Evolutionary conservation across 306 rosid species (phyloP), one percentile per base, ranked within the genome.

Genomic region (Glycine tomentella): DNA sequence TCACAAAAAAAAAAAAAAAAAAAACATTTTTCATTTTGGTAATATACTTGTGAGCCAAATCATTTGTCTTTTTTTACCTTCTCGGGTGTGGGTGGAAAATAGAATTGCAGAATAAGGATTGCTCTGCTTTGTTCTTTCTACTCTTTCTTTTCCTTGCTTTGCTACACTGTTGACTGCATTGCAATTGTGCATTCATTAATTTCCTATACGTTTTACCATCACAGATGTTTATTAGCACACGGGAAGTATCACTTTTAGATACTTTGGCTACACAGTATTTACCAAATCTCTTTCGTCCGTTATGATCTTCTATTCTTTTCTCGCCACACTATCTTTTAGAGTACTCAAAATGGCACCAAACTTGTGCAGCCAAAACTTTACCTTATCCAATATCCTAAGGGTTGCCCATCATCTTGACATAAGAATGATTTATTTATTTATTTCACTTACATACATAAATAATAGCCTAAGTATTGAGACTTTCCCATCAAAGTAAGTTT

Each of bases 41-140:
- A 11, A 62, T 34, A 33, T 34, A 33, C 74, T 83, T 81, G 80
- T 83, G 62, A 80, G 70, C 69, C 84, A 79, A 85, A 75, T 68
- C 69, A 78, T 84, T 84, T 86, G 61, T 79, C 69, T 38, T 78
- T 38, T 78, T 57, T 20, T 33, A 56, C 73, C 56, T 71, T 70
- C 79, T 75, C 15, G 6, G 69, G 84, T 84, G 83, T 78, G 85
- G 84, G 66, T 82, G 13, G 53, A 67, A 25, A 25, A 67, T 67
- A 71, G 80, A 79, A 76, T 79, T 72, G 74, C 63, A 75, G 74
- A 88, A 82, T 81, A 88, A 72, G 70, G 78, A 85, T 79, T 84
- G 76, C 40, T 81, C 34, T 48, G 59, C 55, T 75, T 72, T 76
- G 51, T 49, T 81, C 42, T 78, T 57, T 77, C 70, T 42, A 51